Base-by-base conservation (phyloP, 495 filamentous ascomycete genomes). In the Penicillium bovifimosum region DNA sequence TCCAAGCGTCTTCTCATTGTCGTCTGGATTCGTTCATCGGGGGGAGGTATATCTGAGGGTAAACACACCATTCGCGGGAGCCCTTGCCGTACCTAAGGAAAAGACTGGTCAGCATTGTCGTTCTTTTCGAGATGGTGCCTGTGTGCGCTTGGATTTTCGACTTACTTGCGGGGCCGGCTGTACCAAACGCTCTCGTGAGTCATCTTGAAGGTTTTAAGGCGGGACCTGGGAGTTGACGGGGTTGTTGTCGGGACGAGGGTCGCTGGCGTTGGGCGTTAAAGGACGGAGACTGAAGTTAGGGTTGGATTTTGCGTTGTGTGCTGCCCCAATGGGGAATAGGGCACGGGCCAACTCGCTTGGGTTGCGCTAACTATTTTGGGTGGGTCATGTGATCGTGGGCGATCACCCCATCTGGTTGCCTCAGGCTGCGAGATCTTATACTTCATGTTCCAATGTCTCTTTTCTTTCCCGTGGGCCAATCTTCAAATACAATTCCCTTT, bases 111-210 rank as follows among this genome's bases (percentile, higher is more conserved):
- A 48, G 40, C 39, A 16, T 62, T 60, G n/a, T 48, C 44, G 41
- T 28, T 24, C 40, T 18, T 53, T 52, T 52, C 27, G 28, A 50
- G 34, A 42, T 35, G 13, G 17, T 45, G 28, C 20, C n/a, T 41
- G 13, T 28, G 45, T 46, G 29, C 50, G 39, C 35, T 39, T 47
- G 35, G 43, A 33, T 44, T 41, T 41, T 59, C 33, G 59, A 62
- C 72, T 69, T 92, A 96, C 71, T 74, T 86, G 76, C 92, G 87
- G 61, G 93, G 93, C 71, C 93, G 90, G 72, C 90, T 95, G 86
- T 92, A 95, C 93, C 93, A 98, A 78, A 98, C 91, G 62, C 86
- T 88, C 80, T 96, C 93, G 90, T 98, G 91, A 83, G 91, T 91
- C 91, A 96, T 96, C 67, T 88, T 81, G 72, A 68, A 62, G 63